Base-by-base conservation (phyloP, 116 monocot genomes). In the Dioscorea cayenensis region DNA sequence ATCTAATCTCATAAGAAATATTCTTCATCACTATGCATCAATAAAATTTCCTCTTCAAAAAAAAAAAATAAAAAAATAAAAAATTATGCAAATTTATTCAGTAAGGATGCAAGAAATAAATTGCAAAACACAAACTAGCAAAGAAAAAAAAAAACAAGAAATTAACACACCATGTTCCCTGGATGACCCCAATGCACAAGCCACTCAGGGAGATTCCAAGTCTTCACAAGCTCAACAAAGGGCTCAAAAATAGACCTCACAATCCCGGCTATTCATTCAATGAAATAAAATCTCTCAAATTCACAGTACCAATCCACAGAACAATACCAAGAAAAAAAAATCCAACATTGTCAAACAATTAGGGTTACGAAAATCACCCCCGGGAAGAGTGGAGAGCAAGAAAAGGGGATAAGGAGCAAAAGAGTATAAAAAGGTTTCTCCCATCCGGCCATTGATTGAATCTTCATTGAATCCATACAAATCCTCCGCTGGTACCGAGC, bases 111-210 rank as follows among this genome's bases (percentile, higher is more conserved):
- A 12, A 43, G 8, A 43, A 67, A 75, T 50, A 20, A 66, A 13
- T 49, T 49, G 20, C 7, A 36, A 17, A 37, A 67, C 11, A 62
- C 18, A 63, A 23, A 49, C 12, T 38, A 0, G 36, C 11, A 48
- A 32, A 58, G 37, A 12, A 17, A 36, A 66, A 74, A 58, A 55
- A 21, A 32, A 58, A 6, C 66, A 74, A n/a, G 28, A 6, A 58
- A 55, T 7, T 28, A 58, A 2, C 71, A 76, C 60, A 87, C 92
- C 95, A 95, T 95, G 75, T 89, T 92, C 22, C 85, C 95, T 6
- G 95, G 95, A 79, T 95, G 95, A 70, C 92, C 95, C 95, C 95
- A 92, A 21, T 95, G 95, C 67, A 92, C 87, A 69, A 95, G 89
- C 95, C 92, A 95, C 5, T 84, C 85, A 65, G 95, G 95, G 49